Conservation (phyloP, 2,329 filamentous ascomycete genomes). For the Macrophomina tecta region DNA sequence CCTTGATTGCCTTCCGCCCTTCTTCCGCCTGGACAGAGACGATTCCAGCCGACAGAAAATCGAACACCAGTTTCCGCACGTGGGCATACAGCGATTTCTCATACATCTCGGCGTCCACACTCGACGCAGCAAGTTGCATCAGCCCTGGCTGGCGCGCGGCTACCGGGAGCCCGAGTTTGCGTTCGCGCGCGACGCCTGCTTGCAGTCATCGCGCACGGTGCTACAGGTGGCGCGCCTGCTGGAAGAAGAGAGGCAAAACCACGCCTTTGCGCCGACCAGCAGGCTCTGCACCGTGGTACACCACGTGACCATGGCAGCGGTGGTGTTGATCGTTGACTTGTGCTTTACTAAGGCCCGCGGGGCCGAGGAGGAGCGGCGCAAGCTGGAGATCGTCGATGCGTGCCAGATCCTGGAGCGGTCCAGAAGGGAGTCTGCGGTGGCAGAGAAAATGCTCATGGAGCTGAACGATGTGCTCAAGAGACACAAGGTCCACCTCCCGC, state of each 20-base stretch:
- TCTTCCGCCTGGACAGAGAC: not conserved
- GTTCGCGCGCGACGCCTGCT: not conserved
- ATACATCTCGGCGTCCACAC: not conserved
- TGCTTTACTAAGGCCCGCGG: not conserved
- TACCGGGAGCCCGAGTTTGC: not conserved
- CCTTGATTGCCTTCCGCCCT: not conserved
- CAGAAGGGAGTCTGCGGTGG: too few relatives aligned
- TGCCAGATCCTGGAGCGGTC: not conserved
- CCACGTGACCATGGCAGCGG: slow-evolving; percentile 1
- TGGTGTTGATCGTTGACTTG: slow-evolving; percentile 12
- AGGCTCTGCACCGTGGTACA: slow-evolving; percentile 1
- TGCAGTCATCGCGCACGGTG: not conserved
- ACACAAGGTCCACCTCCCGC: too few relatives aligned
- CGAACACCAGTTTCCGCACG: not conserved
- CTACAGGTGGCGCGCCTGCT: not conserved
- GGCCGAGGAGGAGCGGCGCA: not conserved
- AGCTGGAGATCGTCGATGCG: not conserved
- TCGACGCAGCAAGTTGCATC: not conserved
- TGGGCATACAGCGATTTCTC: not conserved
- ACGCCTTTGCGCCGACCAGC: too few relatives aligned
- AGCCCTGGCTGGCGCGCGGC: not conserved
- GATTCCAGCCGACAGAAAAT: not conserved
- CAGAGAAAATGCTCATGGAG: too few relatives aligned
- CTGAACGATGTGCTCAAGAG: too few relatives aligned
- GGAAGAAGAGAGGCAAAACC: not conserved